Percentiles rank a stretch among this genome's conserved stretches.
These are phyloP conservation scores for Fusarium nygamai DNA, from an alignment of 2,329 filamentous ascomycete genomes.

Conservation along the genomic window DNA sequence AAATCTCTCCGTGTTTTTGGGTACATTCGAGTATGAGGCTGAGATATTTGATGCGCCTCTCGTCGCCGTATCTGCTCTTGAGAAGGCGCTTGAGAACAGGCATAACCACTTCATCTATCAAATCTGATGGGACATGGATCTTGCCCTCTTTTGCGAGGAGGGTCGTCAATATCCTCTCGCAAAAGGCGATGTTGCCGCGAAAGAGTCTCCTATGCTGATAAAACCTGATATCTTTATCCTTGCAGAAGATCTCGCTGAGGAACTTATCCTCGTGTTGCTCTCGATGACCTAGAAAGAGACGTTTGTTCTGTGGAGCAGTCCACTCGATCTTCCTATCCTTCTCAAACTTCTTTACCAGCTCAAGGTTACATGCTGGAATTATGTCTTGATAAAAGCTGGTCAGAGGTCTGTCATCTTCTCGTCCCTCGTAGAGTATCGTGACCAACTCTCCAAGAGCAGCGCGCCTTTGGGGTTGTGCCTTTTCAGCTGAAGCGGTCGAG, in stretches of 20 bases:
- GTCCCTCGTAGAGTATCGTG: slow-evolving; percentile 15
- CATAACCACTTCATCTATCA: slow-evolving; percentile 30
- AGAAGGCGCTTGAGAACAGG: slow-evolving; percentile 36
- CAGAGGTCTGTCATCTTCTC: slow-evolving; percentile 34
- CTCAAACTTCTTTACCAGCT: slow-evolving; percentile 35
- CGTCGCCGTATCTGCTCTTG: slow-evolving; percentile 15
- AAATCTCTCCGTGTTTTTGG: neutral
- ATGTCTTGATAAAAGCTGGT: slow-evolving; percentile 37
- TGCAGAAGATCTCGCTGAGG: slow-evolving; percentile 24
- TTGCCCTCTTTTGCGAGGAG: slow-evolving; percentile 15
- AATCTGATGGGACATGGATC: slow-evolving; percentile 21
- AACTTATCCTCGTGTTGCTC: slow-evolving; percentile 28
- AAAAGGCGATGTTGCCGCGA: slow-evolving; percentile 28
- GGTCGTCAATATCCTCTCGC: slow-evolving; percentile 13
- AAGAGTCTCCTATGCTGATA: slow-evolving; percentile 13
- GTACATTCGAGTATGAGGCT: slow-evolving; percentile 20
- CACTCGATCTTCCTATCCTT: slow-evolving; percentile 12
- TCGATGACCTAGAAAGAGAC: slow-evolving; percentile 26
- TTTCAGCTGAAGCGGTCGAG: slow-evolving; percentile 30
- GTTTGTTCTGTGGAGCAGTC: slow-evolving; percentile 20
- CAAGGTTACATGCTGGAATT: slow-evolving; percentile 35
- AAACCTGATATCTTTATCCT: neutral
- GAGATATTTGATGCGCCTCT: slow-evolving; percentile 26
- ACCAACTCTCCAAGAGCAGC: slow-evolving; percentile 35
- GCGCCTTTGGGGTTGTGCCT: slow-evolving; percentile 34